A percentile compares a stretch with the other conserved stretches of the same genome.
Conservation (phyloP, 2,329 filamentous ascomycete species). For the Fulvia fulva region DNA sequence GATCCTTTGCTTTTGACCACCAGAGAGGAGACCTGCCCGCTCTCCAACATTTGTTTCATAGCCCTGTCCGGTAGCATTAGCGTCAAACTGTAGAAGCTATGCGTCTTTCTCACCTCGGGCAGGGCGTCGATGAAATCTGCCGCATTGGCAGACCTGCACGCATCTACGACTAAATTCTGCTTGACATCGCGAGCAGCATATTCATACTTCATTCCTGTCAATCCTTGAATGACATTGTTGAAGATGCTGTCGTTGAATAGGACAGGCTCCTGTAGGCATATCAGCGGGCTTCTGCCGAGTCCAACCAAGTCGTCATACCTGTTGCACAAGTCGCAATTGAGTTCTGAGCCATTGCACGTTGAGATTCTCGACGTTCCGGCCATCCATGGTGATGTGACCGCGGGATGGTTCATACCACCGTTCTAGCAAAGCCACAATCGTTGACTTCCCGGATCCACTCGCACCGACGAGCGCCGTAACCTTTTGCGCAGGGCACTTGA, state of each 20-base stretch:
- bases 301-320: too few relatives aligned
- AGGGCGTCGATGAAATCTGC: constrained; percentile 35
- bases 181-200: constrained; percentile 20
- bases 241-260: constrained; percentile 29
- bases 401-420: constrained; percentile 30
- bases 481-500: constrained; percentile 38
- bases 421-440: constrained; percentile 33
- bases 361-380: constrained; percentile 21
- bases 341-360: constrained; percentile 31
- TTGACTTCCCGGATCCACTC: constrained; percentile 37
- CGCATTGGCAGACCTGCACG: constrained; percentile 30
- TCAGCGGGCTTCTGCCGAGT: too few relatives aligned
- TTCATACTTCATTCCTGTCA: constrained; percentile 20
- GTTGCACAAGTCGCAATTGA: constrained; percentile 26
- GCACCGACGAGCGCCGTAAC: constrained; percentile 44
- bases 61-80: constrained; percentile 18
- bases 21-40: constrained; percentile 42
- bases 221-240: constrained; percentile 30
- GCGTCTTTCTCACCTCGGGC: constrained; percentile 42
- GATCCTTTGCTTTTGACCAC: constrained; percentile 31
- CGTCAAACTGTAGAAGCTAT: constrained; percentile 40
- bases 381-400: constrained; percentile 31
- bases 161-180: constrained; percentile 28
- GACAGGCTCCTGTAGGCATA: constrained; percentile 31
- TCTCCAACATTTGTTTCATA: constrained; percentile 44